A percentile compares a stretch with the other conserved stretches of the same genome.
Evolutionary conservation across 2,329 filamentous ascomycete genomes (phyloP).

Genomic region (Ascochyta fabae): DNA sequence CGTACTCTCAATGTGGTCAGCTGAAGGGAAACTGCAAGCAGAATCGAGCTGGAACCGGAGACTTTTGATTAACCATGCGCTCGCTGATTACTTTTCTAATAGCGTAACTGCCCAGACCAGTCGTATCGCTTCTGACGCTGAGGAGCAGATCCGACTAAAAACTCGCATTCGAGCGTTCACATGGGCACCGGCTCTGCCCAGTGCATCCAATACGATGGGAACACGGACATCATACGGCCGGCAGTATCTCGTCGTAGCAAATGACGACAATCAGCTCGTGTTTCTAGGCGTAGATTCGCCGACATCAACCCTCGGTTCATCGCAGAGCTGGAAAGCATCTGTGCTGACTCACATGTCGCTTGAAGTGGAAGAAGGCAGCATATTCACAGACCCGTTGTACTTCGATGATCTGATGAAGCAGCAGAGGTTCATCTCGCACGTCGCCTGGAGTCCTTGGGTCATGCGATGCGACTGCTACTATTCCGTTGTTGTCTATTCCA

Average conservation of each 20-base stretch:
- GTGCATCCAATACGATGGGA: conserved; percentile 26
- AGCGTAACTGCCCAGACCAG: conserved; percentile 20
- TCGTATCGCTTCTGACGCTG: conserved; percentile 16
- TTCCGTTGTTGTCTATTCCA: conserved; percentile 47
- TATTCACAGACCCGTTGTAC: conserved; percentile 21
- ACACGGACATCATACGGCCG: conserved; percentile 34
- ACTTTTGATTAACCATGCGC: conserved; percentile 59
- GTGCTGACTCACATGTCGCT: conserved; percentile 37
- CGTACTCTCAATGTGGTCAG: conserved; percentile 63
- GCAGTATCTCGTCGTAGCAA: conserved; percentile 49
- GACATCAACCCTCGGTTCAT: conserved; percentile 37
- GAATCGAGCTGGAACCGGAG: conserved; percentile 59
- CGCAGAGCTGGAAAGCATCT: conserved; percentile 36
- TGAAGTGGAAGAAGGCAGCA: conserved; percentile 16
- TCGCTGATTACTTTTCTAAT: conserved; percentile 50
- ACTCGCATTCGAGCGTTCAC: conserved; percentile 51
- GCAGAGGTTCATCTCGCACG: conserved; percentile 42
- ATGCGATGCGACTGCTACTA: conserved; percentile 18
- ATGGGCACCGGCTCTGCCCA: conserved; percentile 47
- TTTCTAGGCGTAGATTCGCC: conserved; percentile 50
- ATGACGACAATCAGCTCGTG: conserved; percentile 51
- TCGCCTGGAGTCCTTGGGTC: conserved; percentile 52
- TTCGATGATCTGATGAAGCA: conserved; percentile 43
- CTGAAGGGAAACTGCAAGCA: conserved; percentile 51
- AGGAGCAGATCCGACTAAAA: conserved; percentile 47